Base-by-base conservation (phyloP, 1,284 basidiomycete genomes). In the Boletus sp. region DNA sequence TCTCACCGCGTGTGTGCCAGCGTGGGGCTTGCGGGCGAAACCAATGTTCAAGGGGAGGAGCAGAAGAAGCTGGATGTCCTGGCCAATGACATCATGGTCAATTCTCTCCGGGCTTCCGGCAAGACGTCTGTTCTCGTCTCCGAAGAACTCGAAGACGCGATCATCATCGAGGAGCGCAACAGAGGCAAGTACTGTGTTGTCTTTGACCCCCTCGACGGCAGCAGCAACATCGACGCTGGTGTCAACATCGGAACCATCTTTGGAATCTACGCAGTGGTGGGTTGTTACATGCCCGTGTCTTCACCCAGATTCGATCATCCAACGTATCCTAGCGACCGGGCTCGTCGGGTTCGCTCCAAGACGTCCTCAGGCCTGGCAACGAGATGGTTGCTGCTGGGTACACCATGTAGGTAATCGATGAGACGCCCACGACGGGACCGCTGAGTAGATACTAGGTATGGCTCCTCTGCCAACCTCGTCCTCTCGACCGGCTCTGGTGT, bases 231-330 rank as follows among this genome's bases (percentile, higher is more conserved):
- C 71, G 96, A 99, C 69, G 96, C 96, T 56, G 96, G 95, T 84
- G 96, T 99, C 56, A 99, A 99, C 73, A 96, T 99, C 65, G 96
- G 96, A 37, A 99, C 96, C 51, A 99, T 99, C 75, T 99, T 99
- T 69, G 96, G 96, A 51, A 88, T 99, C 61, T 99, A 99, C 76
- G 82, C 84, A 63, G 75, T 96, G 57, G 91, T 91, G 59, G 55
- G 83, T n/a, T n/a, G n/a, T n/a, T n/a, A n/a, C n/a, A n/a, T 73
- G 36, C 37, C n/a, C 12, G 23, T 36, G 12, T 23, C 39, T 19
- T 19, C 34, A 7, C 27, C 14, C 14, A 13, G 13, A n/a, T 40
- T n/a, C 17, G 25, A 44, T 25, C 8, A 14, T 2, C 41, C 51
- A 17, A 25, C 39, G 17, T 22, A 14, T 34, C 41, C 44, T 53